Conservation (phyloP, 352 stramenopile genomes). For the Pythium rishiriense region DNA sequence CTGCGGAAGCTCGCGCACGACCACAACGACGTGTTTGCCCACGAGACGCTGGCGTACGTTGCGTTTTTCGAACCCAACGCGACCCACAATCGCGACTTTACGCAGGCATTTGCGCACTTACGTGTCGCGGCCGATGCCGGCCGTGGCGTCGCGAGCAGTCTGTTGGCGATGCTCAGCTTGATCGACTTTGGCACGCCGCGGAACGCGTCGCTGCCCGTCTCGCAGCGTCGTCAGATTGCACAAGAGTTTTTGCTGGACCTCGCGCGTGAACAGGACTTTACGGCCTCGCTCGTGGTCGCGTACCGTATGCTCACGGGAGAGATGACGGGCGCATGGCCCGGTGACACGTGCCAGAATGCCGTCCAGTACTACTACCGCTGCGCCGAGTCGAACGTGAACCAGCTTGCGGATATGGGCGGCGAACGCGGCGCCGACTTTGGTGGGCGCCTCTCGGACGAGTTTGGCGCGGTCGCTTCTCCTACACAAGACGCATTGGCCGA, state of each 20-base stretch:
- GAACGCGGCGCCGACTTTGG: constrained; percentile 41
- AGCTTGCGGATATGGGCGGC: constrained; percentile 49
- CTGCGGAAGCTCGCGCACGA: constrained; percentile 34
- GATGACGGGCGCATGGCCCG: constrained; percentile 22
- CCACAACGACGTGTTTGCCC: constrained; percentile 43
- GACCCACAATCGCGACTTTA: constrained; percentile 35
- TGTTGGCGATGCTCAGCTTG: constrained; percentile 58
- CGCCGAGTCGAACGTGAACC: constrained; percentile 57
- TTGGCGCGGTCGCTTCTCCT: constrained; percentile 25
- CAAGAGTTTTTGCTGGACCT: constrained; percentile 38
- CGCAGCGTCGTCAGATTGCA: constrained; percentile 37
- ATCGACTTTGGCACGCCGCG: constrained; percentile 43
- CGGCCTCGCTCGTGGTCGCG: constrained; percentile 55
- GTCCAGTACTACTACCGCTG: constrained; percentile 51
- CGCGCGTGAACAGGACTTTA: constrained; percentile 41
- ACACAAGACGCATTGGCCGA: constrained; percentile 34
- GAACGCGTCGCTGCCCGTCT: constrained; percentile 20
- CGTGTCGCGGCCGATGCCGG: constrained; percentile 44
- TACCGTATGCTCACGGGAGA: constrained; percentile 50
- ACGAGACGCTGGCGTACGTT: constrained; percentile 60
- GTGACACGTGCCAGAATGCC: constrained; percentile 37
- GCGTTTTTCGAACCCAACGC: constrained; percentile 53
- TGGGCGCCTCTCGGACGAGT: constrained; percentile 51
- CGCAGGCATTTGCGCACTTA: constrained; percentile 45
- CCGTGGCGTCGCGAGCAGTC: constrained; percentile 37